These are phyloP conservation scores for Lenzites betulinus DNA, from an alignment of 768 basidiomycete genomes.

Conservation along the genomic window DNA sequence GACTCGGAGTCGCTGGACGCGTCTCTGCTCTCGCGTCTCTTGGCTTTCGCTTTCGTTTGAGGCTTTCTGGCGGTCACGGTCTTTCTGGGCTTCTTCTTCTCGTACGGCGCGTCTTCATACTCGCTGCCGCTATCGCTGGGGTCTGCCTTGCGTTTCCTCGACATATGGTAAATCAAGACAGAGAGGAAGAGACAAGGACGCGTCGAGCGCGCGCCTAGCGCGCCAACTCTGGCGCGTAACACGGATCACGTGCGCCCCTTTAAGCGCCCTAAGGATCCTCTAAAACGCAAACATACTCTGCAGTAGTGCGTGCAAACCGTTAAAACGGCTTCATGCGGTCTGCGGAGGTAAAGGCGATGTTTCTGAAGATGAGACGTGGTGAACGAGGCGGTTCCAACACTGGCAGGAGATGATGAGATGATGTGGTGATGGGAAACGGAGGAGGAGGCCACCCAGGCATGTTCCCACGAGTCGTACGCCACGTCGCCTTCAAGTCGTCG, in stretches of 20 bases:
- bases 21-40: slow-evolving; percentile 7
- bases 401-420: slow-evolving; percentile 23
- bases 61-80: slow-evolving; percentile 4
- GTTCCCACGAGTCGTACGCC: slow-evolving; percentile 35
- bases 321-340: not conserved
- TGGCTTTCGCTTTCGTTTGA: slow-evolving; percentile 17
- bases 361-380: slow-evolving; percentile 3
- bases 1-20: not conserved
- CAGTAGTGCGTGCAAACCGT: no score
- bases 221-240: slow-evolving; percentile 5
- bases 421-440: slow-evolving; percentile 19
- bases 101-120: slow-evolving; percentile 23
- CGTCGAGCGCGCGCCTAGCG: slow-evolving; percentile 2
- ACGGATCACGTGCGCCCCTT: slow-evolving; percentile 7
- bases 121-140: slow-evolving; percentile 22
- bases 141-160: slow-evolving; percentile 29
- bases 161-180: slow-evolving; percentile 22
- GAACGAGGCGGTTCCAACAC: slow-evolving; percentile 1
- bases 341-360: slow-evolving; percentile 1
- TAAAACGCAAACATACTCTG: no score
- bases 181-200: not conserved
- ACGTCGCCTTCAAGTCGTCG: slow-evolving; percentile 29
- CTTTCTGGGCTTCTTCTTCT: slow-evolving; percentile 12
- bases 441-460: slow-evolving; percentile 4
- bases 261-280: no score